These are phyloP conservation scores for Bothriochloa decipiens DNA, from an alignment of 176 grass and related monocot genomes.

Conservation along the genomic window DNA sequence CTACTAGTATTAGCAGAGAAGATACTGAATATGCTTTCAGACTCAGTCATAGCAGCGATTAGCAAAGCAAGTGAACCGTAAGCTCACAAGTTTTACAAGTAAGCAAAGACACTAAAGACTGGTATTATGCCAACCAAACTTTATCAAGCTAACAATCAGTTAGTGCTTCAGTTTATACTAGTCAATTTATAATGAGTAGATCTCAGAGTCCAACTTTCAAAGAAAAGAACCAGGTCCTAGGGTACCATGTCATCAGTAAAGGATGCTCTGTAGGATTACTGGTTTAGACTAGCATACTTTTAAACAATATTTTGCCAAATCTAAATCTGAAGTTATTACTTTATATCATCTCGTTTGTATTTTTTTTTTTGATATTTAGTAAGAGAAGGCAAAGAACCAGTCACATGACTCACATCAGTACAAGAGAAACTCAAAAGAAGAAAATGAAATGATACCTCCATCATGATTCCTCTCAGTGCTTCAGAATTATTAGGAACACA, in stretches of 20 bases:
- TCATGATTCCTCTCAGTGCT: constrained; percentile 80
- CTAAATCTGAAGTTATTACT: constrained; percentile 10
- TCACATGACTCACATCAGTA: background rate
- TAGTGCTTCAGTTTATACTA: background rate
- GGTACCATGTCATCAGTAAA: background rate
- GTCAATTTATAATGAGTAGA: background rate
- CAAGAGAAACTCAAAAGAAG: background rate
- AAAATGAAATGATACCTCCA: constrained; percentile 66
- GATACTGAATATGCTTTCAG: background rate
- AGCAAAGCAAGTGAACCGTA: background rate
- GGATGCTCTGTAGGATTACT: background rate
- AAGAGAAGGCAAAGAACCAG: constrained; percentile 21
- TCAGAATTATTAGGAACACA: constrained; percentile 74
- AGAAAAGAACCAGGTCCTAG: background rate
- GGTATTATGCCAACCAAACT: background rate
- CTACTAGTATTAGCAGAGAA: constrained; percentile 2
- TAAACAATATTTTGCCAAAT: constrained; percentile 15
- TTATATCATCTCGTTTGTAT: constrained; percentile 14
- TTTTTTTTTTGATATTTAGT: constrained; percentile 7
- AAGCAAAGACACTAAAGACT: background rate
- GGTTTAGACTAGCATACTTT: constrained; percentile 6
- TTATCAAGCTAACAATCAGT: constrained; percentile 25
- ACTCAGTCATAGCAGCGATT: background rate
- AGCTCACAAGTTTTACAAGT: background rate
- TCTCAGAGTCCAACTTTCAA: background rate